Percentiles rank a stretch among this genome's conserved stretches.
These are phyloP conservation scores for Caloboletus firmus DNA, from an alignment of 1,284 basidiomycete genomes.

Conservation along the genomic window DNA sequence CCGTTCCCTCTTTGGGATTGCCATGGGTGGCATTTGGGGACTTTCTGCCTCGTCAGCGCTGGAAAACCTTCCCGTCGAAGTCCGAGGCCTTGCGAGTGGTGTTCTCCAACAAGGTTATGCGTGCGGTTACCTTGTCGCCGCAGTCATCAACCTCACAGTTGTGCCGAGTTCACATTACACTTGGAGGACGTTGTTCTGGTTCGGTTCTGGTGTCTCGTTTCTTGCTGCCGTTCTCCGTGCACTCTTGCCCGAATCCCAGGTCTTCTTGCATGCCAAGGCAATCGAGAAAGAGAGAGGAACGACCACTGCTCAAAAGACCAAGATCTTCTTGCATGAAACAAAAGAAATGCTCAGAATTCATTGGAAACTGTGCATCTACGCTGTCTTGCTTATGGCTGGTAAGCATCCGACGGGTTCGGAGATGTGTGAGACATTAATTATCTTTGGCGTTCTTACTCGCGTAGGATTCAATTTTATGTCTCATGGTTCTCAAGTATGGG, in stretches of 20 bases:
- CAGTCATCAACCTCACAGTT: constrained; percentile 77
- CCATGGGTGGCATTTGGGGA: constrained; percentile 90
- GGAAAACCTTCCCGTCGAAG: constrained; percentile 86
- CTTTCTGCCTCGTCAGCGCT: constrained; percentile 74
- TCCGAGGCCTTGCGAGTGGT: constrained; percentile 85
- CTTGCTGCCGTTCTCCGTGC: constrained; percentile 74
- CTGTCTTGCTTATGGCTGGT: constrained; percentile 77
- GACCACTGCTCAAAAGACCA: constrained; percentile 56
- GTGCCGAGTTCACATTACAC: constrained; percentile 51
- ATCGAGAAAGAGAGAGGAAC: constrained; percentile 43
- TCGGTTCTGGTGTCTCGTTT: constrained; percentile 68
- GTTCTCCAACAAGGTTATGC: constrained; percentile 85
- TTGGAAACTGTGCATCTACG: constrained; percentile 87
- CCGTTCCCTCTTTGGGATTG: constrained; percentile 79
- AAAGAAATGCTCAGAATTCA: constrained; percentile 78
- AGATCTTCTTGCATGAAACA: constrained; percentile 72
- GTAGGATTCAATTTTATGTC: constrained; percentile 91
- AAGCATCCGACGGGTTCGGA: constrained; percentile 24
- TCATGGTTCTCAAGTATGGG: constrained; percentile 71
- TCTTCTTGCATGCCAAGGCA: constrained; percentile 68
- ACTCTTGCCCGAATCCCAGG: constrained; percentile 76
- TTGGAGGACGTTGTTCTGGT: constrained; percentile 73
- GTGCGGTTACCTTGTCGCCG: constrained; percentile 58
- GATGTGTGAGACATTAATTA: not conserved
- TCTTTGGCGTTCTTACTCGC: not conserved